Conservation (phyloP, 2,329 filamentous ascomycete species). For the Phaeosphaeriaceae sp. region DNA sequence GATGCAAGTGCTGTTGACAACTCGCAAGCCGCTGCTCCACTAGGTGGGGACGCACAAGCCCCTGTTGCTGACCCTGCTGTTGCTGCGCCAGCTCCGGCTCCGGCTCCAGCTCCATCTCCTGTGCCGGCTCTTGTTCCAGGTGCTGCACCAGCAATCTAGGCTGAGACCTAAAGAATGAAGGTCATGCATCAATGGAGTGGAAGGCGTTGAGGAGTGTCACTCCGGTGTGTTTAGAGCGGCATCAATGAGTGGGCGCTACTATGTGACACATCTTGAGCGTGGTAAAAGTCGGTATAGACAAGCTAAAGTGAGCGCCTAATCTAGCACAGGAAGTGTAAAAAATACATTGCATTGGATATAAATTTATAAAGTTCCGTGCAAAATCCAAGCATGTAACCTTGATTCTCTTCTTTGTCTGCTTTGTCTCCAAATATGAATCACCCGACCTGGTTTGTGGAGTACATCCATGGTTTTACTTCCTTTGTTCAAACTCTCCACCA, state of each 20-base stretch:
- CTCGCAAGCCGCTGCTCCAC: conserved; percentile 35
- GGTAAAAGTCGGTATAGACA: conserved; percentile 3
- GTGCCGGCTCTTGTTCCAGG: conserved; percentile 35
- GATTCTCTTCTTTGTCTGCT: not conserved
- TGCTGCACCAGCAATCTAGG: not conserved
- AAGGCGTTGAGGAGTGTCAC: conserved; percentile 2
- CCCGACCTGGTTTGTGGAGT: too few species aligned
- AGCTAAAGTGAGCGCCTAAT: conserved; percentile 2
- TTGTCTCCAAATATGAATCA: not conserved
- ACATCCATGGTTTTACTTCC: not conserved
- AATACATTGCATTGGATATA: conserved; percentile 4
- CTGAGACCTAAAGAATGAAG: not conserved
- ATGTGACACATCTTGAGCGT: not conserved
- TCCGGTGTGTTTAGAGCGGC: not conserved
- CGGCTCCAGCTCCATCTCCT: conserved; percentile 6
- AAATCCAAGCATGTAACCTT: not conserved
- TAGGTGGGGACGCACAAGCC: conserved; percentile 25
- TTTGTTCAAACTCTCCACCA: not conserved
- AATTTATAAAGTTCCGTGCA: not conserved
- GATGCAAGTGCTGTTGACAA: conserved; percentile 40
- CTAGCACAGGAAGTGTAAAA: conserved; percentile 7
- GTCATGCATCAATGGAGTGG: not conserved
- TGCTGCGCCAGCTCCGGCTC: conserved; percentile 37
- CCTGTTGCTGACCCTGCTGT: conserved; percentile 22
- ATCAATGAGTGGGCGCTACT: not conserved